Base-by-base conservation (phyloP, 768 basidiomycete species). In the Rhodosporidiobolus sp. region DNA sequence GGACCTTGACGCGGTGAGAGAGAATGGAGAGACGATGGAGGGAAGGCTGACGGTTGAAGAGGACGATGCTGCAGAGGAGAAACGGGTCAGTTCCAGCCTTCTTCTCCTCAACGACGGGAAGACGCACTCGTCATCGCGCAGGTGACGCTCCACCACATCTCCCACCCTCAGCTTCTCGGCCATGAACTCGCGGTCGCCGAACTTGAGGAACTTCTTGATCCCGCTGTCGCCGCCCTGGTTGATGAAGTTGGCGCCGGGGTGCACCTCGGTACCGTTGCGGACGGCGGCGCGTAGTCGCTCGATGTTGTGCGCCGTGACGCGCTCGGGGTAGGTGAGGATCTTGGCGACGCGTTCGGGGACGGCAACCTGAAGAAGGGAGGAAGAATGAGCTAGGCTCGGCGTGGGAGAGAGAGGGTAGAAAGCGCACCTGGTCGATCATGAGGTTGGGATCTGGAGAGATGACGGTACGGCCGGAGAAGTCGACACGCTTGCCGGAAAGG, bases 361-460 rank as follows among this genome's bases (percentile, higher is more conserved):
- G 26, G 96, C 96, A 17, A 99, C 84, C 83, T 83, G 65, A 2
- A n/a, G n/a, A n/a, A n/a, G 9, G 0, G 22, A 20, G 35, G 1
- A 30, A 24, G 10, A 34, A 3, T 63, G 60, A 45, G 45, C 38
- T 48, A 34, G 26, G 26, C 4, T 10, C 5, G n/a, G n/a, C 32
- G n/a, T 38, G 48, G n/a, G n/a, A 38, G 26, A 54, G 38, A 5
- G 35, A 32, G 45, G n/a, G 53, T 30, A 35, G 17, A 58, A 46
- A 26, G 69, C 79, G 62, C 52, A 82, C 94, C 83, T 99, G 95
- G 80, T 99, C 96, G 79, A 99, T 96, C 62, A 92, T 89, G 74
- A 99, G 83, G 79, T 98, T 99, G n/a, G 96, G 96, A 81, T 99
- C 96, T 1, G 96, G 96, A 3, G 94, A 95, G 79, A 99, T 99